A percentile compares a stretch with the other conserved stretches of the same genome.
Evolutionary conservation across 768 basidiomycete species (phyloP).

Genomic region (Russula brevipes): DNA sequence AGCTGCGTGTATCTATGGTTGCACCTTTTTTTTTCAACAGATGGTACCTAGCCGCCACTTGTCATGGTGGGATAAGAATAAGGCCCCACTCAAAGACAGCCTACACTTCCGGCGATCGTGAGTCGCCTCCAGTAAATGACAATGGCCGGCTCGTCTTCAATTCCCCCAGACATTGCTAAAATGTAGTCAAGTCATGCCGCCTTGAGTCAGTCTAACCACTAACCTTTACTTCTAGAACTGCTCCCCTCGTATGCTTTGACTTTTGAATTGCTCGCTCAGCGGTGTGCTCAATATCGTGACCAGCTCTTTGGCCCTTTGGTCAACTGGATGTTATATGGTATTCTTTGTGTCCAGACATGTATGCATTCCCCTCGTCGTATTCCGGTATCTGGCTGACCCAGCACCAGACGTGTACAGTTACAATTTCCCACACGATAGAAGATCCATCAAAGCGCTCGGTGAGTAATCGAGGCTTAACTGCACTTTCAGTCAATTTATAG

Average conservation of each 20-base stretch:
- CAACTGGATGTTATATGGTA: constrained; percentile 7
- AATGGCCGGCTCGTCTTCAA: too few species aligned
- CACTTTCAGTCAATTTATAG: too few species aligned
- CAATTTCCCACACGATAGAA: constrained; percentile 12
- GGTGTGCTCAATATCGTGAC: not conserved
- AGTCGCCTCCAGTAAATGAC: not conserved
- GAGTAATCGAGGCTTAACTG: not conserved
- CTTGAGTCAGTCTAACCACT: not conserved
- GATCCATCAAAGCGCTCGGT: constrained; percentile 6
- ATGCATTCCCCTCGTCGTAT: too few species aligned
- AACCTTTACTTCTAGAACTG: not conserved
- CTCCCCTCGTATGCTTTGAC: not conserved
- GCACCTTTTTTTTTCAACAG: too few species aligned
- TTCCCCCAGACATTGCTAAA: not conserved
- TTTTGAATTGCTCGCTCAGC: too few species aligned
- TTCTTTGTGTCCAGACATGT: constrained; percentile 9
- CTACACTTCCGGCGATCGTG: too few species aligned
- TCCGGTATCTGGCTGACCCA: not conserved
- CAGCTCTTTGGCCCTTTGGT: constrained; percentile 1
- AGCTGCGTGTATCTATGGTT: too few species aligned
- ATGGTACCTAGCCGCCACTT: too few species aligned
- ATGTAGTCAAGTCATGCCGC: not conserved
- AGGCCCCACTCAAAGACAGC: too few species aligned
- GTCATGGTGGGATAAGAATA: too few species aligned
- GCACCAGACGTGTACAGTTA: constrained; percentile 9